Conservation (phyloP, 2,329 filamentous ascomycete species). For the Emergomyces pasteurianus region DNA sequence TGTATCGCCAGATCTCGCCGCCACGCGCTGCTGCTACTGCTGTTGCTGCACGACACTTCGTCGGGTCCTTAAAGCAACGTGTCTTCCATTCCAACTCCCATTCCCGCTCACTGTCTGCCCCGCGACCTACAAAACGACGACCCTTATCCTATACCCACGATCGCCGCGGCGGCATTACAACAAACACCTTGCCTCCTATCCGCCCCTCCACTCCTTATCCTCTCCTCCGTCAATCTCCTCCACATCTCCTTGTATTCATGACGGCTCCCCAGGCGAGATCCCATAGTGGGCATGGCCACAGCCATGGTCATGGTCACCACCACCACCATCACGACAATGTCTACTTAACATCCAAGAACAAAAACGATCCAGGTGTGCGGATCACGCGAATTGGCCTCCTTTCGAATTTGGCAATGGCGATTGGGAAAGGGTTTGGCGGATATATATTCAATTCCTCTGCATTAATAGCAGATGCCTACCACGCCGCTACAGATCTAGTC, state of each 20-base stretch:
- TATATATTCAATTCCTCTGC: slow-evolving; percentile 92
- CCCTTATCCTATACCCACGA: slow-evolving; percentile 2
- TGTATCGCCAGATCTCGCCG: not conserved
- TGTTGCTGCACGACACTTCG: not conserved
- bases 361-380: slow-evolving; percentile 82
- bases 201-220: slow-evolving; percentile 8
- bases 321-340: slow-evolving; percentile 82
- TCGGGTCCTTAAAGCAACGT: slow-evolving; percentile 12
- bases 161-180: slow-evolving; percentile 7
- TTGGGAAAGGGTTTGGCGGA: slow-evolving; percentile 84
- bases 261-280: slow-evolving; percentile 36
- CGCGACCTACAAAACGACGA: no score
- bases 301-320: slow-evolving; percentile 48
- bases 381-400: slow-evolving; percentile 83
- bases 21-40: not conserved
- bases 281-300: slow-evolving; percentile 29
- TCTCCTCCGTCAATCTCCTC: slow-evolving; percentile 3
- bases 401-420: slow-evolving; percentile 86
- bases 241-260: slow-evolving; percentile 20
- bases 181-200: slow-evolving; percentile 6
- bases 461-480: slow-evolving; percentile 86
- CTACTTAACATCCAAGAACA: slow-evolving; percentile 69
- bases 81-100: slow-evolving; percentile 7
- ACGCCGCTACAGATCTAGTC: slow-evolving; percentile 87
- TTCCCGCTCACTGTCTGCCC: no score